Evolutionary conservation across 495 filamentous ascomycete species (phyloP), one percentile per base, ranked within the genome.

Genomic region (Trypethelium eluteriae): DNA sequence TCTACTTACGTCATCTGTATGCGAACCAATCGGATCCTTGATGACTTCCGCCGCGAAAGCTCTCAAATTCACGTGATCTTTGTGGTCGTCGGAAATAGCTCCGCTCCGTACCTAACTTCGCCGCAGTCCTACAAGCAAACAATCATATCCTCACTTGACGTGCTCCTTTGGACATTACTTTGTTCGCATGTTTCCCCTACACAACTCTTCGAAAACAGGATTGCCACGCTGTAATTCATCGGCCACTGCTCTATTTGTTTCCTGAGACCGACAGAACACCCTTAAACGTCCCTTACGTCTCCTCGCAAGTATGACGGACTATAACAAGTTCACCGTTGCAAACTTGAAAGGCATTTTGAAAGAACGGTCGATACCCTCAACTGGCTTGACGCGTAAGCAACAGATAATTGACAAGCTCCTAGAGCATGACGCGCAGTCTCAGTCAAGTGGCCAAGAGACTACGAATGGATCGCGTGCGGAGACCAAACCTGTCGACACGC

Each of bases 341-440:
- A 72, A 76, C 38, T 68, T 78, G 25, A 70, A 70, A 32, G 63
- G 72, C 44, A 39, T 75, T 12, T 68, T 78, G 25, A 77, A 77
- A 64, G 71, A 76, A 16, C 76, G 76, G 63, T 66, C 70, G 4
- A 77, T 78, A 46, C 69, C 76, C 6, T 69, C 71, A 10, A 76
- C 76, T 0, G 76, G 76, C 39, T 69, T 78, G n/a, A 74, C 74
- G 62, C 68, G 73, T 35, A 78, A 78, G 63, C 70, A 71, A 39
- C 73, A 75, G 64, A 74, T 76, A 47, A 69, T 78, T 25, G 75
- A 78, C 39, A 75, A 74, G 64, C 69, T 78, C 11, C 64, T 71
- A 62, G 70, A 70, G 44, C 25, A 68, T 38, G 76, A 77, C 64
- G 49, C 61, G n/a, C 57, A 70, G 32, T 46, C 7, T 11, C 64